A percentile compares a stretch with the other conserved stretches of the same genome.
phyloP scores from a whole-genome alignment of 1,284 basidiomycete species.

The Microstroma glucosiphilum region DNA sequence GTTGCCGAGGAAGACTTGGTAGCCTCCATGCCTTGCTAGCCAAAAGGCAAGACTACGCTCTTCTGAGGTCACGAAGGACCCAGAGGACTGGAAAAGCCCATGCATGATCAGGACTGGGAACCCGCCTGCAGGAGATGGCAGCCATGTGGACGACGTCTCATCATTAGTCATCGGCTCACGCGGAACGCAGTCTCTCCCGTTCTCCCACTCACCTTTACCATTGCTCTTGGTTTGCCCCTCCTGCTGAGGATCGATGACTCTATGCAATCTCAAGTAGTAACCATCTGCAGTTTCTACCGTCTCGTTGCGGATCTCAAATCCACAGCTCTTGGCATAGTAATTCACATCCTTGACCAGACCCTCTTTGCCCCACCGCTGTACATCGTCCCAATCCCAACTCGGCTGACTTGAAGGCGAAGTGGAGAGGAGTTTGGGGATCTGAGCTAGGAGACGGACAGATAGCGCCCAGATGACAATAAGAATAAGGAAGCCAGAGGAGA shows the following conservation, averaged over 20 bases:
- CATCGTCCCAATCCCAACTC: conserved; percentile 56
- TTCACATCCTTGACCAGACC: conserved; percentile 57
- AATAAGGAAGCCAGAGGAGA: conserved; percentile 57
- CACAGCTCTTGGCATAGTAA: conserved; percentile 59
- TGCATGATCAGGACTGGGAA: conserved; percentile 62
- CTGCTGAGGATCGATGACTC: conserved; percentile 56
- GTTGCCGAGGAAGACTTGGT: conserved; percentile 63
- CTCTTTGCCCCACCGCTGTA: conserved; percentile 54
- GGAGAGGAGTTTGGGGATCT: conserved; percentile 22
- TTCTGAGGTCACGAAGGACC: conserved; percentile 61
- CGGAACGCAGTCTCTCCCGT: background rate
- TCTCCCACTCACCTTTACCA: conserved; percentile 51
- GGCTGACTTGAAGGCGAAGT: conserved; percentile 15
- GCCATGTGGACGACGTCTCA: no score
- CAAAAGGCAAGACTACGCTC: conserved; percentile 62
- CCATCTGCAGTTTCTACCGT: conserved; percentile 61
- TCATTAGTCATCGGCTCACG: no score
- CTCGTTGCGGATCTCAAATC: conserved; percentile 60
- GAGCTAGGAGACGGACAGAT: conserved; percentile 24
- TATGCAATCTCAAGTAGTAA: conserved; percentile 58
- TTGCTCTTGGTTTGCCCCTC: conserved; percentile 49
- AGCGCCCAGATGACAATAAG: conserved; percentile 53
- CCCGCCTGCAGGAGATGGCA: conserved; percentile 46
- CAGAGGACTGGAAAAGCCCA: conserved; percentile 62
- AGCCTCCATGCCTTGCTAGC: conserved; percentile 58